phyloP scores from a whole-genome alignment of 2,329 filamentous ascomycete genomes.

The Harringtonia lauricola region DNA sequence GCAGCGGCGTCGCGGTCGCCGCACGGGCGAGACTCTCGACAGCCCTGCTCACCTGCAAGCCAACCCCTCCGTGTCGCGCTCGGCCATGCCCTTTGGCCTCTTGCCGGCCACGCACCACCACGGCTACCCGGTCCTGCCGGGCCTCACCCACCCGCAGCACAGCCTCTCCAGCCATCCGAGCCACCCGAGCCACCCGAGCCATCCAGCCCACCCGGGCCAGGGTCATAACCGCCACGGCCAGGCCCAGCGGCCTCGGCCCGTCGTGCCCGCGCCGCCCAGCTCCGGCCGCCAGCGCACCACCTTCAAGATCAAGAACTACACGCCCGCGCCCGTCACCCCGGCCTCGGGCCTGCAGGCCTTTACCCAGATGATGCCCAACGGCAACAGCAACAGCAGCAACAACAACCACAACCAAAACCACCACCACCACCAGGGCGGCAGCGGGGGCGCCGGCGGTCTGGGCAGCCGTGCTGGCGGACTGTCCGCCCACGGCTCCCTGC shows the following conservation, averaged over 20 bases:
- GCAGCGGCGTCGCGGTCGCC: slow-evolving; percentile 7
- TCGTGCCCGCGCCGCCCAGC: slow-evolving; percentile 6
- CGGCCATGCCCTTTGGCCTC: too few relatives aligned
- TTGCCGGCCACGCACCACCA: too few relatives aligned
- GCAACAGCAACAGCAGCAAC: neutral
- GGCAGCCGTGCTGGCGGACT: neutral
- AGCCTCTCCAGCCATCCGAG: too few relatives aligned
- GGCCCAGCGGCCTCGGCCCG: neutral
- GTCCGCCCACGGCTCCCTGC: neutral
- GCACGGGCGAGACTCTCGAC: neutral
- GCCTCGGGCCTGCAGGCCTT: slow-evolving; percentile 9
- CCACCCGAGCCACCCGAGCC: too few relatives aligned
- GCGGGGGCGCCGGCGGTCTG: neutral
- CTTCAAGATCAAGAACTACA: slow-evolving; percentile 24
- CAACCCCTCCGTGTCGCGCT: too few relatives aligned
- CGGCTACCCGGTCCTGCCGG: too few relatives aligned
- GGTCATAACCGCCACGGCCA: neutral
- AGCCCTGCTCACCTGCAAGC: too few relatives aligned
- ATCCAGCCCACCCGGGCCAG: too few relatives aligned
- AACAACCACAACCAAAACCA: neutral
- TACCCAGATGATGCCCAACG: slow-evolving; percentile 12
- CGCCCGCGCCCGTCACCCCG: slow-evolving; percentile 9
- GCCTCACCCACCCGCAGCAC: too few relatives aligned
- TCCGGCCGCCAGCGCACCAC: slow-evolving; percentile 14
- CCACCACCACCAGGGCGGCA: slow-evolving; percentile 1